Conservation (phyloP, 2,329 filamentous ascomycete genomes). For the Pestalotiopsis sp. region DNA sequence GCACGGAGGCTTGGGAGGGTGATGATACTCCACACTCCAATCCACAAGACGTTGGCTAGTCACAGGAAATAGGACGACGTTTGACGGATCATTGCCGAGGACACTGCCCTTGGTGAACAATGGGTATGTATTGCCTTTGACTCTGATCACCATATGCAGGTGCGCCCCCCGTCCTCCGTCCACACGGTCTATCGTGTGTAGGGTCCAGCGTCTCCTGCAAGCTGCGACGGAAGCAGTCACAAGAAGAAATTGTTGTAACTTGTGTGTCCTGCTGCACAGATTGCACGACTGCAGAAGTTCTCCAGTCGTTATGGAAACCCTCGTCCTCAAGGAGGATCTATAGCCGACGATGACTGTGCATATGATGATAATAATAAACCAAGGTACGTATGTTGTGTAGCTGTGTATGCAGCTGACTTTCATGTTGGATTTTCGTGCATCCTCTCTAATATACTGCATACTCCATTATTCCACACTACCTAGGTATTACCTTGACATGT, state of each 20-base stretch:
- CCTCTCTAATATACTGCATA: not conserved
- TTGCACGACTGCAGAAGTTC: not conserved
- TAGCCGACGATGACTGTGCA: not conserved
- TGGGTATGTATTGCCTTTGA: not conserved
- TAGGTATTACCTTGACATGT: not conserved
- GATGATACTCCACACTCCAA: not conserved
- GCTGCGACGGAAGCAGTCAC: slow-evolving; percentile 1
- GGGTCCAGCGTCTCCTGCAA: not conserved
- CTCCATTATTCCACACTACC: not conserved
- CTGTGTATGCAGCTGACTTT: not conserved
- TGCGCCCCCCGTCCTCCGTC: not conserved
- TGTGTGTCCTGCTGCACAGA: not conserved
- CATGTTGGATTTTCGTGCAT: not conserved
- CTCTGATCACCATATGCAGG: not conserved
- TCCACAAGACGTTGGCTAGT: not conserved
- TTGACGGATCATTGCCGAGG: not conserved
- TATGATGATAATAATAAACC: not conserved
- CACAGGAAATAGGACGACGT: not conserved
- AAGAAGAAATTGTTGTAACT: not conserved
- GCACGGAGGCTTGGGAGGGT: not conserved
- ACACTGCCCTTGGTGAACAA: not conserved
- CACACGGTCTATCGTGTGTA: not conserved
- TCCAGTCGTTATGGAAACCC: not conserved
- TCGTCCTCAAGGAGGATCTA: no score
- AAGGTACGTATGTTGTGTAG: no score